Evolutionary conservation across 2,329 filamentous ascomycete genomes (phyloP), one percentile per base, ranked within the genome.

Genomic region (Phyllosticta citrichinensis): DNA sequence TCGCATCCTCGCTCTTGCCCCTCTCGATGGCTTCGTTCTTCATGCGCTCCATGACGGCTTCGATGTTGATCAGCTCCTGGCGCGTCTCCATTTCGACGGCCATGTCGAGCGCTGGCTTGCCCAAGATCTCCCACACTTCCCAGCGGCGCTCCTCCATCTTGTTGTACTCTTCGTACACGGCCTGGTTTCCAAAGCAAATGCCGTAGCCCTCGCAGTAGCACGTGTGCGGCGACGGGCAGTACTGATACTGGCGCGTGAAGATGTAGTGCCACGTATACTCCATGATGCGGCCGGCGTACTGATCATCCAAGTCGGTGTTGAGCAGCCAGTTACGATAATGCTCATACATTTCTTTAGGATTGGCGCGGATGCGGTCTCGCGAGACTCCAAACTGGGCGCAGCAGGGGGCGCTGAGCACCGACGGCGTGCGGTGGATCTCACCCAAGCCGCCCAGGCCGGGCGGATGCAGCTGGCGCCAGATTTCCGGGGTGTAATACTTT

Each of bases 201-300:
- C 84, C 84, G 63, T 83, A 87, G 4, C 82, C 83, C 63, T 87
- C 83, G 69, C 85, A 87, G 64, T 85, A 84, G 71, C 85, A 74
- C 0, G 71, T 68, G 62, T 74, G 73, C 66, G 69, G 68, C n/a
- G 71, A 69, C 5, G 73, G 73, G 56, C 73, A 74, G 60, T 70
- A 72, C 14, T 73, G 67, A 54, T 73, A 72, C 62, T 73, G 70
- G 33, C 71, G 69, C 0, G 73, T 74, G 65, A 74, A 74, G 53
- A 74, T 73, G 64, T 74, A 74, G 61, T 74, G 71, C 73, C 73
- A 74, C 27, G 73, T 73, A 63, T 74, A 74, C 62, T 74, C 73
- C 64, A 74, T 72, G 58, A 74, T 66, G 57, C 73, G 71, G 11
- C 73, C 73, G 5, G 70, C 71, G 62, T 70, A 73, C 50, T 73